A percentile compares a stretch with the other conserved stretches of the same genome.
Conservation (phyloP, 169 alveolate genomes). For the Plasmodium knowlesi region DNA sequence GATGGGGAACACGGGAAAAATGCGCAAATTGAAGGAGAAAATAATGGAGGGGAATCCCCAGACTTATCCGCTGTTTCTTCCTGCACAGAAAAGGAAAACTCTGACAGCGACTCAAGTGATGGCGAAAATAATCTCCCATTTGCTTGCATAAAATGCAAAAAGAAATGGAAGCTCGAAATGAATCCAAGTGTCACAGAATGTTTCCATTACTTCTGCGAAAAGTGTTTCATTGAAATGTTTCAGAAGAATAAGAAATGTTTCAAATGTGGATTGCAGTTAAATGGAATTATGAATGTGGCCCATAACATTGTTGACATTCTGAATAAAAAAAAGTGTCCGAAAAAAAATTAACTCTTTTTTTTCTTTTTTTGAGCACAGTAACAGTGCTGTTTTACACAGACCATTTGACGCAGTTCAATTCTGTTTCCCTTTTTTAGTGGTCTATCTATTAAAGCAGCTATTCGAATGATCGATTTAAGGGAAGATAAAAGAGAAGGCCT, state of each 20-base stretch:
- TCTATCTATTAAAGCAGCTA: background rate
- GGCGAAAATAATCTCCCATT: constrained; percentile 80
- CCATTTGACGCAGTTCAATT: background rate
- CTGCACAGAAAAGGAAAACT: constrained; percentile 47
- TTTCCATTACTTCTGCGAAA: constrained; percentile 94
- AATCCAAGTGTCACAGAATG: constrained; percentile 94
- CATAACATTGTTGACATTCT: constrained; percentile 77
- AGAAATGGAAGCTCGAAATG: constrained; percentile 85
- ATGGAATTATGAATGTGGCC: constrained; percentile 92
- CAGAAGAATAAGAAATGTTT: constrained; percentile 87
- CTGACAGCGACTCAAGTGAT: constrained; percentile 45
- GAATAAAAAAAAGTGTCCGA: constrained; percentile 49
- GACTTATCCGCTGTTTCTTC: constrained; percentile 17
- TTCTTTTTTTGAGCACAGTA: background rate
- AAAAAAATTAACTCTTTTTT: background rate
- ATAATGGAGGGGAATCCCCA: constrained; percentile 58
- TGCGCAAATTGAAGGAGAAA: constrained; percentile 20
- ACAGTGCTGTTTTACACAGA: background rate
- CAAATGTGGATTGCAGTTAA: constrained; percentile 87
- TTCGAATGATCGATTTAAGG: background rate
- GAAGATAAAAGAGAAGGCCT: background rate
- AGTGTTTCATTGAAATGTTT: constrained; percentile 91
- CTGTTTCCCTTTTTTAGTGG: background rate
- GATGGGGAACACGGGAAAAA: constrained; percentile 44
- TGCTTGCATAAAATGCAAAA: constrained; percentile 89